A percentile compares a stretch with the other conserved stretches of the same genome.
Evolutionary conservation across 805 yeast species (phyloP).

Genomic region (Limtongozyma cylindracea): DNA sequence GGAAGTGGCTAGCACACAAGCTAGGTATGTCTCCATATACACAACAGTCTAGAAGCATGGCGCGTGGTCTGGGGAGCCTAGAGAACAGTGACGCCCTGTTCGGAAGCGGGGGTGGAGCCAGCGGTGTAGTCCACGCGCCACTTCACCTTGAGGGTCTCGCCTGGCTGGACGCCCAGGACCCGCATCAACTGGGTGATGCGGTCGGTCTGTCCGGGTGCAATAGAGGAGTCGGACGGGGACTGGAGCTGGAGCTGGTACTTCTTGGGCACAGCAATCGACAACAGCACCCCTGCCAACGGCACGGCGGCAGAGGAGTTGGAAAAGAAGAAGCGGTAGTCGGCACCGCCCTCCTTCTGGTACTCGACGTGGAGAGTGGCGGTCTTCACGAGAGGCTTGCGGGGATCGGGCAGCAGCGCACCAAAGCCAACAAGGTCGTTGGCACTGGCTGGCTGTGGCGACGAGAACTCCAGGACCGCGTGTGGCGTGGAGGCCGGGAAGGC

Average conservation of each 20-base stretch:
- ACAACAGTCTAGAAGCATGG: no score
- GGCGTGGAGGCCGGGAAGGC: conserved; percentile 15
- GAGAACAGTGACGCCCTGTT: no score
- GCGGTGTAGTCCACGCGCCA: conserved; percentile 55
- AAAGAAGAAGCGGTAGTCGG: no score
- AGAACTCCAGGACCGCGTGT: conserved; percentile 5
- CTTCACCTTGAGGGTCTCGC: conserved; percentile 31
- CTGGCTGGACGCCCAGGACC: conserved; percentile 9
- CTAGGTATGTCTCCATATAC: no score
- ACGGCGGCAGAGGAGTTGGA: no score
- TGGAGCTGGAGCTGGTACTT: conserved; percentile 26
- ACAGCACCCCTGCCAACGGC: conserved; percentile 26
- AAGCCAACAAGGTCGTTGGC: conserved; percentile 4
- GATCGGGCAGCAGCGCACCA: conserved; percentile 12
- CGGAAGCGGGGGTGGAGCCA: no score
- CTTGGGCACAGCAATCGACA: conserved; percentile 51
- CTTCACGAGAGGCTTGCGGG: conserved; percentile 23
- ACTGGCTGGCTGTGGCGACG: conserved; percentile 14
- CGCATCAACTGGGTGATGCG: conserved; percentile 30
- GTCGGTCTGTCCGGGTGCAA: conserved; percentile 17
- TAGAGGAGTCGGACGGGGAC: conserved; percentile 28
- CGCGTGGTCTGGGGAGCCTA: no score
- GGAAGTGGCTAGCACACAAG: no score
- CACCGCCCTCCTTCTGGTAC: conserved; percentile 16
- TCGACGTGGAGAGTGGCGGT: conserved; percentile 23